Base-by-base conservation (phyloP, 2,329 filamentous ascomycete genomes). In the Ophiocordyceps sinensis region DNA sequence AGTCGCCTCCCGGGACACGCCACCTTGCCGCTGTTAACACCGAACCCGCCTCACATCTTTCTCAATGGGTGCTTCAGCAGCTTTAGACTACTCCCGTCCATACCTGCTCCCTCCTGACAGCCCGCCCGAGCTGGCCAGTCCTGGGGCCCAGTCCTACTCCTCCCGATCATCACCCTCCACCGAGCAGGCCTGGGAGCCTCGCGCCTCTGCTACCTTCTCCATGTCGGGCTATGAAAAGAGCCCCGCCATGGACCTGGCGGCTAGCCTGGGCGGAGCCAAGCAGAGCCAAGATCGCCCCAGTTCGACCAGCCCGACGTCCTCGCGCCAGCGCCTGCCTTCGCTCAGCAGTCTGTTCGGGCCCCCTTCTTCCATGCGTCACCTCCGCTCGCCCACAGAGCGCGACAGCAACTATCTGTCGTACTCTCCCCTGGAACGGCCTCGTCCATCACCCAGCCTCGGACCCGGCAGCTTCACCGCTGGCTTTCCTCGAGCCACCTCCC, bases 171-270 rank as follows among this genome's bases (percentile, higher is more conserved):
- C 58, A 17, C 56, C 57, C 31, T 53, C 61, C 40, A 66, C 64
- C 51, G 68, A 70, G 47, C 61, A 63, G 50, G 54, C 60, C 43
- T 70, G 68, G 66, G 62, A 60, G 40, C 59, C 60, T 39, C 54
- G 57, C 45, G 44, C 50, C 44, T 49, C 54, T 41, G 48, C 69
- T 46, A 71, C 71, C 46, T 66, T 71, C 55, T 68, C 69, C 49
- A 77, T 76, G 73, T 71, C 71, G 53, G 68, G 63, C 57, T 70
- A 75, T 74, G 73, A 73, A 43, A 67, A 64, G 47, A 54, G 58
- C 47, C 53, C 61, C 46, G 63, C 57, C 53, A 52, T 58, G 55
- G 64, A 66, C 44, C 64, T 68, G 64, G 60, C 61, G 49, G 44
- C 48, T 46, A 59, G 59, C 44, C 14, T 35, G 9, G 32, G 14